Conservation (phyloP, 75 land plant genomes). For the Pseudotsuga menziesii region DNA sequence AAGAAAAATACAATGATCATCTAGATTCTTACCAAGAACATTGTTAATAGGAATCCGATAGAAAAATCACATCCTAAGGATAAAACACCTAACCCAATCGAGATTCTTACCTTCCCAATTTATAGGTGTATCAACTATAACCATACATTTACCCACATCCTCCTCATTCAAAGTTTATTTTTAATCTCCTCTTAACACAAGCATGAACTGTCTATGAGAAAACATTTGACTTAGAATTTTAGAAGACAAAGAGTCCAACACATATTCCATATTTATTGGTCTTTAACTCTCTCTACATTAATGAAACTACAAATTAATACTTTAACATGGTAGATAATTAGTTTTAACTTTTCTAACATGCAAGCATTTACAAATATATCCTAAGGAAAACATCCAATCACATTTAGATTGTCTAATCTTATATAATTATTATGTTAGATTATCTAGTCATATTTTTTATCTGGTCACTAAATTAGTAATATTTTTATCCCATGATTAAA, state of each 20-base stretch:
- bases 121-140: constrained; percentile 76
- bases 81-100: neutral
- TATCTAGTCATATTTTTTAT: no score
- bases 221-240: neutral
- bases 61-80: neutral
- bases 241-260: neutral
- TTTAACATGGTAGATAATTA: no score
- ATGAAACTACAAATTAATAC: no score
- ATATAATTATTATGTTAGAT: no score
- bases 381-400: neutral
- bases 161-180: constrained; percentile 81
- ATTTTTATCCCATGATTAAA: no score
- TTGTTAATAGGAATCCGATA: neutral
- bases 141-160: constrained; percentile 70
- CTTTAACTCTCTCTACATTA: neutral
- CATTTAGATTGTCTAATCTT: no score
- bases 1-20: neutral
- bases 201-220: constrained; percentile 52
- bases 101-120: constrained; percentile 65
- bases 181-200: constrained; percentile 59
- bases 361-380: neutral
- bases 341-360: neutral
- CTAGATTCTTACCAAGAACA: constrained; percentile 33
- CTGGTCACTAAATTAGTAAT: no score
- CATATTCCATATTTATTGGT: neutral